Evolutionary conservation across 164 flowering plant genomes (phyloP).

Genomic region (Warburgia ugandensis): DNA sequence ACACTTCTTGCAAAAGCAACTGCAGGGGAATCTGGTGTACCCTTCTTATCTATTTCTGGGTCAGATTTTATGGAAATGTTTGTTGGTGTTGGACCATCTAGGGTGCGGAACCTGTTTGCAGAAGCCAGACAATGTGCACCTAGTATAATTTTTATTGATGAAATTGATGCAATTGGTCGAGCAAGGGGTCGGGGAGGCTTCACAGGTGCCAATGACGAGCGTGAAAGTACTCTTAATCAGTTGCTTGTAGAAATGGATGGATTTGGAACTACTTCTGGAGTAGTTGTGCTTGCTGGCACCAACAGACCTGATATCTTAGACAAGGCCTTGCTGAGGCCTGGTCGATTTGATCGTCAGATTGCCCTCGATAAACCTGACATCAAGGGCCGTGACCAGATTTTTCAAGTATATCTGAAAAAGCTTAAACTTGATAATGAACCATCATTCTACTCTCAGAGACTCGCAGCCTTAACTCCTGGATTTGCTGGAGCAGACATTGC

Average conservation of each 20-base stretch:
- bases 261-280: slow-evolving; percentile 83
- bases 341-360: slow-evolving; percentile 89
- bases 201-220: slow-evolving; percentile 75
- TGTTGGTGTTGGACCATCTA: slow-evolving; percentile 91
- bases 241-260: slow-evolving; percentile 96
- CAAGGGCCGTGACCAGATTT: slow-evolving; percentile 77
- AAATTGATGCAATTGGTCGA: slow-evolving; percentile 94
- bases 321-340: slow-evolving; percentile 82
- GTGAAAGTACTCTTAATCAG: slow-evolving; percentile 89
- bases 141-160: slow-evolving; percentile 85
- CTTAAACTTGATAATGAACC: slow-evolving; percentile 70
- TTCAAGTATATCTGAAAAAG: slow-evolving; percentile 57
- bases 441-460: slow-evolving; percentile 61
- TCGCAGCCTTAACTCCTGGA: slow-evolving; percentile 93
- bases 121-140: slow-evolving; percentile 92
- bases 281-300: slow-evolving; percentile 90
- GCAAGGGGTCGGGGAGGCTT: slow-evolving; percentile 83
- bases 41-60: slow-evolving; percentile 80
- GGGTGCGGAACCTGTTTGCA: slow-evolving; percentile 76
- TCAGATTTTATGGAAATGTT: slow-evolving; percentile 97
- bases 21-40: slow-evolving; percentile 88
- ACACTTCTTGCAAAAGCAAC: slow-evolving; percentile 95
- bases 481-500: slow-evolving; percentile 97
- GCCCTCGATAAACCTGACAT: slow-evolving; percentile 82
- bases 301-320: slow-evolving; percentile 86